Percentiles rank a stretch among this genome's conserved stretches.
Conservation (phyloP, 73 alveolate species). For the Stentor coeruleus region DNA sequence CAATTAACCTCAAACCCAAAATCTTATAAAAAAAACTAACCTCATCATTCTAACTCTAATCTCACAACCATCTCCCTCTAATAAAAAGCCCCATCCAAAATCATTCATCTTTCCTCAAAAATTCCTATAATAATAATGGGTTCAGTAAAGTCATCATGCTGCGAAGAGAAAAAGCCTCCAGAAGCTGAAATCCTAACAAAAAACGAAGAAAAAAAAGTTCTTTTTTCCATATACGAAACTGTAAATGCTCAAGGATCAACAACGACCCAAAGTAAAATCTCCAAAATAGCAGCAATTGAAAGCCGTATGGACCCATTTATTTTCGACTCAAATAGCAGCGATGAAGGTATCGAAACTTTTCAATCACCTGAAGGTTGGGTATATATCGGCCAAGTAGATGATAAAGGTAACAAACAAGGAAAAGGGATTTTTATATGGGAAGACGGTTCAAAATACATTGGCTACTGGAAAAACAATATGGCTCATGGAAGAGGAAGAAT, state of each 20-base stretch:
- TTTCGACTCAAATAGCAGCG: background rate
- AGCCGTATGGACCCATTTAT: background rate
- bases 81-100: no score
- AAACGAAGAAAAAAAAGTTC: no score
- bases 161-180: background rate
- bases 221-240: no score
- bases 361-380: background rate
- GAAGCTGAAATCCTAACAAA: background rate
- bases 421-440: constrained; percentile 27
- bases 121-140: no score
- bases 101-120: no score
- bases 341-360: background rate
- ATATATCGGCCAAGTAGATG: background rate
- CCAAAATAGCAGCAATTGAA: background rate
- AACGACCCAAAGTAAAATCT: background rate
- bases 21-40: no score
- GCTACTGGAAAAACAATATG: constrained; percentile 48
- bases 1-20: no score
- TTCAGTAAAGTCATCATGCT: background rate
- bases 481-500: constrained; percentile 86
- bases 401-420: constrained; percentile 8
- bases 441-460: constrained; percentile 44
- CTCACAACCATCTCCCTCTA: no score
- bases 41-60: no score
- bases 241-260: no score